Evolutionary conservation across 2,329 filamentous ascomycete genomes (phyloP).

Genomic region (Nemania serpens): DNA sequence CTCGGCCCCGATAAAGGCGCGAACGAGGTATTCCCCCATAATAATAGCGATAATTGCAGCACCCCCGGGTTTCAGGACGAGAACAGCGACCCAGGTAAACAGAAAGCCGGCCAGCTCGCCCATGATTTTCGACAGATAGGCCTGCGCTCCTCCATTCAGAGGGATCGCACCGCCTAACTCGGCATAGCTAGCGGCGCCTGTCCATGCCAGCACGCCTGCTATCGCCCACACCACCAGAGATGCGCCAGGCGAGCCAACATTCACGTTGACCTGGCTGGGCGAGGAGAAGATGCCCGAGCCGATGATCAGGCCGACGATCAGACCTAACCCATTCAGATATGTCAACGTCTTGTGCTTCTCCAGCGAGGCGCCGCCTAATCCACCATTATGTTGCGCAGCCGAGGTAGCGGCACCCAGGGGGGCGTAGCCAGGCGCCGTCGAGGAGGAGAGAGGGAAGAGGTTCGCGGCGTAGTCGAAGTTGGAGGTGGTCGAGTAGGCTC

Average conservation of each 20-base stretch:
- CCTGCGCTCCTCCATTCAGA: constrained; percentile 89
- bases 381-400: constrained; percentile 52
- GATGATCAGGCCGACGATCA: constrained; percentile 92
- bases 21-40: constrained; percentile 95
- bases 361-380: constrained; percentile 74
- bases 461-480: constrained; percentile 95
- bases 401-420: constrained; percentile 79
- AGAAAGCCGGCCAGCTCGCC: constrained; percentile 91
- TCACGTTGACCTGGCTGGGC: constrained; percentile 87
- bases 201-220: constrained; percentile 93
- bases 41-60: constrained; percentile 96
- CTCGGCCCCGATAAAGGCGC: constrained; percentile 84
- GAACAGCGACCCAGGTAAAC: constrained; percentile 94
- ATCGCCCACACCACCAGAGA: constrained; percentile 90
- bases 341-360: constrained; percentile 97
- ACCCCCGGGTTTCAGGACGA: constrained; percentile 91
- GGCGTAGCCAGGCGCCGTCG: constrained; percentile 74
- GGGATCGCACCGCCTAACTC: constrained; percentile 96
- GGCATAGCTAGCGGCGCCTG: constrained; percentile 90
- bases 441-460: constrained; percentile 89
- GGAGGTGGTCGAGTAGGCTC: constrained; percentile 88
- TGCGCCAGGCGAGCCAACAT: constrained; percentile 88
- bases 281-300: constrained; percentile 96
- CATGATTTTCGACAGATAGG: constrained; percentile 95
- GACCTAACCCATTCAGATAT: constrained; percentile 87